phyloP scores from a whole-genome alignment of 805 yeast genomes.

The Nadsonia fulvescens region DNA sequence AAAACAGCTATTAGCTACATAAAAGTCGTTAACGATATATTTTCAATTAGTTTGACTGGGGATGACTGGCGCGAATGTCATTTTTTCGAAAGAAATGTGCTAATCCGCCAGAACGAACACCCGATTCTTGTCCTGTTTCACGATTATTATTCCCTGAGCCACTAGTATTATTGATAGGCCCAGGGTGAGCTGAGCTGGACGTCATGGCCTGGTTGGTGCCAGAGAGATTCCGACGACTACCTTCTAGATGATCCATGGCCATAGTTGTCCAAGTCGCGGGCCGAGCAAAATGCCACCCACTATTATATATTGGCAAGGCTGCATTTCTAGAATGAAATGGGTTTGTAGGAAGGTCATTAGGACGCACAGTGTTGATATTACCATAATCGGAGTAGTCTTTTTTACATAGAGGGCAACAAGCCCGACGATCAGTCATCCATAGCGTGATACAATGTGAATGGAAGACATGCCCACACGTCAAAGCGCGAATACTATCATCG shows the following conservation, averaged over 20 bases:
- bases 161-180: too few species aligned
- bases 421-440: conserved; percentile 58
- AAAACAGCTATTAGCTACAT: too few species aligned
- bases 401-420: conserved; percentile 75
- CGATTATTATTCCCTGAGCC: too few species aligned
- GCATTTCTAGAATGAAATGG: not conserved
- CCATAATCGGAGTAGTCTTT: conserved; percentile 44
- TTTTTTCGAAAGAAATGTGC: too few species aligned
- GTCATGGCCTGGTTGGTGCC: not conserved
- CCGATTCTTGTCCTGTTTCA: too few species aligned
- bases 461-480: conserved; percentile 70
- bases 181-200: too few species aligned
- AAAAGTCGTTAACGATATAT: too few species aligned
- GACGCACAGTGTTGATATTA: too few species aligned
- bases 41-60: too few species aligned
- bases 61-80: too few species aligned
- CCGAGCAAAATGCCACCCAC: not conserved
- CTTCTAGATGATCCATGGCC: conserved; percentile 1
- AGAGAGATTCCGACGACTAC: not conserved
- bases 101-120: too few species aligned
- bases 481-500: conserved; percentile 48
- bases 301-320: not conserved
- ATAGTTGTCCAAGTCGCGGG: conserved; percentile 1
- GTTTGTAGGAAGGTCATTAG: conserved; percentile 5
- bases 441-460: conserved; percentile 68